These are phyloP conservation scores for Hygrophorus russula DNA, from an alignment of 768 basidiomycete genomes.

Conservation along the genomic window DNA sequence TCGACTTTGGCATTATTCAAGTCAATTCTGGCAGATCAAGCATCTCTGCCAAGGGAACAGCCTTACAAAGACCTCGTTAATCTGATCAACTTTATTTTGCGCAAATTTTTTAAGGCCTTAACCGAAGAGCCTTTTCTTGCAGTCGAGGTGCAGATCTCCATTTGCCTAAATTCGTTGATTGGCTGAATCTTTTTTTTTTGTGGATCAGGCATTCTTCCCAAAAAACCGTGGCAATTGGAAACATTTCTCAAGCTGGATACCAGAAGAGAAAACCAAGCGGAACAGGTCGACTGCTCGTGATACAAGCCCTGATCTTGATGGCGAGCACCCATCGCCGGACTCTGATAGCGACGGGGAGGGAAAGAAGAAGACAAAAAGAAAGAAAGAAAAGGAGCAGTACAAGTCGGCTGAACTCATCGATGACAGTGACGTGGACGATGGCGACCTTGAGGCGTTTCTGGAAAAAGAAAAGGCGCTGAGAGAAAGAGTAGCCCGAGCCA, in stretches of 20 bases:
- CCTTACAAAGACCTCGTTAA: constrained; percentile 74
- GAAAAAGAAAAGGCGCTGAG: constrained; percentile 57
- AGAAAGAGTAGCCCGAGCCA: constrained; percentile 37
- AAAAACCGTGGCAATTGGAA: constrained; percentile 86
- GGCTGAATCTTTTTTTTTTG: background rate
- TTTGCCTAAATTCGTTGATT: constrained; percentile 4
- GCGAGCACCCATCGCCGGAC: constrained; percentile 47
- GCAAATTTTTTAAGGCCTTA: constrained; percentile 90
- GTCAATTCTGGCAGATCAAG: constrained; percentile 71
- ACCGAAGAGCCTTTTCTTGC: constrained; percentile 78
- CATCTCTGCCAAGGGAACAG: constrained; percentile 66
- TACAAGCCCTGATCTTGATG: constrained; percentile 54
- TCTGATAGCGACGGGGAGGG: constrained; percentile 26
- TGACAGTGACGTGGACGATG: constrained; percentile 81
- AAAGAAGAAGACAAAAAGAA: constrained; percentile 55
- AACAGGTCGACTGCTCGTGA: constrained; percentile 24
- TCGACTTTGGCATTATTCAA: constrained; percentile 86
- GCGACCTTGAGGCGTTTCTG: constrained; percentile 74
- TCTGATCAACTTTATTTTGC: constrained; percentile 77
- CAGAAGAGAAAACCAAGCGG: constrained; percentile 30
- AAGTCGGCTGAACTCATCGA: constrained; percentile 88
- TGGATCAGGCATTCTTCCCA: constrained; percentile 72
- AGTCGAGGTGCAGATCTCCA: constrained; percentile 56
- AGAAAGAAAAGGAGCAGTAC: constrained; percentile 49
- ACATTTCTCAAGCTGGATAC: constrained; percentile 69